phyloP scores from a whole-genome alignment of 495 filamentous ascomycete species.

The Cairneyella variabilis region DNA sequence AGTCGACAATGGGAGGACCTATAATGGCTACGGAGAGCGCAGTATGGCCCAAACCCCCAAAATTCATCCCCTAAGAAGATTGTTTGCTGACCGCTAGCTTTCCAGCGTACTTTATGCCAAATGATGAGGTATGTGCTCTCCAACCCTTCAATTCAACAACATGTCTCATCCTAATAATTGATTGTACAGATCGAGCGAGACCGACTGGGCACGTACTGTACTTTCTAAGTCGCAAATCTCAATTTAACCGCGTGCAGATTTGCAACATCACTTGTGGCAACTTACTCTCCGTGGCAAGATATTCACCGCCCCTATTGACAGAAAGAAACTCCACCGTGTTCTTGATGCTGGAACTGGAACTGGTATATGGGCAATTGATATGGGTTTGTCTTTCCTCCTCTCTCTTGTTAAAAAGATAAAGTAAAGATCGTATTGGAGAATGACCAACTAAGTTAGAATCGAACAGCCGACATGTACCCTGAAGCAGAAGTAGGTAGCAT shows the following conservation, averaged over 20 bases:
- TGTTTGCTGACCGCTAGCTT: background rate
- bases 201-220: background rate
- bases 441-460: too few species aligned
- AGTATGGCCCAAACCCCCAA: conserved; percentile 20
- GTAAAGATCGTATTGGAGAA: too few species aligned
- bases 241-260: too few species aligned
- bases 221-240: too few species aligned
- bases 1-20: conserved; percentile 28
- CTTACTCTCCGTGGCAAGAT: background rate
- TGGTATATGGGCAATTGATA: conserved; percentile 3
- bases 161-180: background rate
- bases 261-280: conserved; percentile 1
- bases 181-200: background rate
- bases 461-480: background rate
- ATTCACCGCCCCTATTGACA: background rate
- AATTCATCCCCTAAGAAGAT: background rate
- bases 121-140: background rate
- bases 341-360: conserved; percentile 4
- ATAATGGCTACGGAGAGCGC: conserved; percentile 25
- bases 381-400: background rate
- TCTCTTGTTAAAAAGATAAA: background rate
- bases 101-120: background rate
- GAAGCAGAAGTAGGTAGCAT: background rate
- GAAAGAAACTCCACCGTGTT: background rate
- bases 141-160: background rate